Percentiles rank a stretch among this genome's conserved stretches.
Evolutionary conservation across 306 rosid species (phyloP).

Genomic region (Prunus campanulata): DNA sequence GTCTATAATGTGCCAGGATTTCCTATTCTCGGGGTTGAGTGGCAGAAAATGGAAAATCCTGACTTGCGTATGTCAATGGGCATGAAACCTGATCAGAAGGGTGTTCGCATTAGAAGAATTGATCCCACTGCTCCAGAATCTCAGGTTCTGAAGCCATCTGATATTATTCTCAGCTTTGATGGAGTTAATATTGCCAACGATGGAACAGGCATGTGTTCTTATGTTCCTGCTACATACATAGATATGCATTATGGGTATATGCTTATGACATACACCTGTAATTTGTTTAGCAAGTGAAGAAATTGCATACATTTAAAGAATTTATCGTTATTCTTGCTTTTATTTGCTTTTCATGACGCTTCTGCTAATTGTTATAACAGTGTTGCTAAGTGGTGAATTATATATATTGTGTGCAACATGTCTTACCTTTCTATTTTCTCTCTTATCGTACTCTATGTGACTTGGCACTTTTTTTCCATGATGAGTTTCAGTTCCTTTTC

Average conservation of each 20-base stretch:
- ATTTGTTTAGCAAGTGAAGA: neutral
- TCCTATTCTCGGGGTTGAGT: constrained; percentile 93
- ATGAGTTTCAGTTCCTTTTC: constrained; percentile 56
- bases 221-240: neutral
- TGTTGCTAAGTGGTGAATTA: neutral
- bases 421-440: neutral
- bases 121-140: constrained; percentile 91
- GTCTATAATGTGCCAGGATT: constrained; percentile 53
- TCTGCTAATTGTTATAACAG: neutral
- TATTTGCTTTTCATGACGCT: neutral
- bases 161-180: constrained; percentile 92
- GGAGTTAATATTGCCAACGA: constrained; percentile 91
- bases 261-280: neutral
- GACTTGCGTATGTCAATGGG: constrained; percentile 78
- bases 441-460: constrained; percentile 5
- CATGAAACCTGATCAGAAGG: constrained; percentile 86
- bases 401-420: neutral
- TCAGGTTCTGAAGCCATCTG: constrained; percentile 82
- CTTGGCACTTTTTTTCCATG: neutral
- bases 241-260: neutral
- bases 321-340: neutral
- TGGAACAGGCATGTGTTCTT: constrained; percentile 70
- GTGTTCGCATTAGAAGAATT: constrained; percentile 91
- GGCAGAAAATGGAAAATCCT: constrained; percentile 99
- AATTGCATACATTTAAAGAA: neutral